These are phyloP conservation scores for Cyberlindnera maclurae DNA, from an alignment of 805 yeast species.

Conservation along the genomic window DNA sequence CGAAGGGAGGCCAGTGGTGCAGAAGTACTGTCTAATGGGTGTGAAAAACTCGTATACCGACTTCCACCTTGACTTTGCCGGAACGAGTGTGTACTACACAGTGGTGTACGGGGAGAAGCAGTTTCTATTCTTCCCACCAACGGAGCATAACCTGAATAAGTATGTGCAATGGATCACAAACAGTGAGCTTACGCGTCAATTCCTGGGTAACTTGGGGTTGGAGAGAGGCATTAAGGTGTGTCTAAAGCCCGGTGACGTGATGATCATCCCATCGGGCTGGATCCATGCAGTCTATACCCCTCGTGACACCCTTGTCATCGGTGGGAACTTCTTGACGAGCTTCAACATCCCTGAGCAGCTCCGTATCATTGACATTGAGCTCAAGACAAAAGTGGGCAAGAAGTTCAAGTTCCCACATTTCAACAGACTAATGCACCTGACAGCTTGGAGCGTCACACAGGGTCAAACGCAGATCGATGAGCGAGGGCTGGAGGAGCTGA, in stretches of 20 bases:
- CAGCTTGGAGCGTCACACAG: conserved; percentile 30
- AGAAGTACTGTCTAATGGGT: conserved; percentile 81
- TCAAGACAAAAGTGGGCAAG: conserved; percentile 61
- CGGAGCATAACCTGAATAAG: conserved; percentile 47
- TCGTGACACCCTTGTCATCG: conserved; percentile 70
- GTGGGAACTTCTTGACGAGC: conserved; percentile 78
- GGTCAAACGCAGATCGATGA: conserved; percentile 7
- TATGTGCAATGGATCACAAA: conserved; percentile 71
- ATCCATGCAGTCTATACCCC: conserved; percentile 88
- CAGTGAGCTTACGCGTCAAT: conserved; percentile 50
- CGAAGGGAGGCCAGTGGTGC: conserved; percentile 46
- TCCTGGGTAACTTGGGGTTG: conserved; percentile 51
- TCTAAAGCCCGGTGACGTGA: conserved; percentile 57
- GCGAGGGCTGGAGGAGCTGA: conserved; percentile 3
- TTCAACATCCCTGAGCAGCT: conserved; percentile 53
- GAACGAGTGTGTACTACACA: conserved; percentile 86
- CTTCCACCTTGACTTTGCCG: conserved; percentile 89
- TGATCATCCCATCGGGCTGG: conserved; percentile 89
- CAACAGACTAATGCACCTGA: conserved; percentile 60
- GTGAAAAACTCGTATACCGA: conserved; percentile 78
- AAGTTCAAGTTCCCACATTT: conserved; percentile 77
- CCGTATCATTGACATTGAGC: conserved; percentile 54
- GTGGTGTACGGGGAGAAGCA: conserved; percentile 68
- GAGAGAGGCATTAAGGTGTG: conserved; percentile 48
- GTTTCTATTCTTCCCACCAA: conserved; percentile 76